Evolutionary conservation across 352 stramenopile genomes (phyloP).

Genomic region (Phytophthora citrophthora): DNA sequence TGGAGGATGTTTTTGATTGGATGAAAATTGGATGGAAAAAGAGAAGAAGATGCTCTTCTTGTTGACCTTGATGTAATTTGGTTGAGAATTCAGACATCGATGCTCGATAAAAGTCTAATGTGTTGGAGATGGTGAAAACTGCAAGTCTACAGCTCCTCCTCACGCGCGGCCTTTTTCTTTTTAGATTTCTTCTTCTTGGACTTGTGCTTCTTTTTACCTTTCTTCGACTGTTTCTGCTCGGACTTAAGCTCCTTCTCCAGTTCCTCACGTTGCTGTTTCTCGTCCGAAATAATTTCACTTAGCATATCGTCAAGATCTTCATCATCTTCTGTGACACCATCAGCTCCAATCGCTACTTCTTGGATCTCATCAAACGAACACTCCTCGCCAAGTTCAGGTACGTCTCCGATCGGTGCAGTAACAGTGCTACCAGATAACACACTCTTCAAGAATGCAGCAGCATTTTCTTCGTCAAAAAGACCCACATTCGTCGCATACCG

Average conservation of each 20-base stretch:
- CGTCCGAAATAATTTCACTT: constrained; percentile 75
- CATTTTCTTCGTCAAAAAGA: constrained; percentile 69
- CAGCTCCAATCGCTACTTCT: constrained; percentile 27
- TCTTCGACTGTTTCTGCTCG: constrained; percentile 45
- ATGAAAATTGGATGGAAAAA: constrained; percentile 5
- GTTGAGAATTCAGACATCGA: too few relatives aligned
- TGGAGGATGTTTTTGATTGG: constrained; percentile 1
- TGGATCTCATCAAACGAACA: constrained; percentile 58
- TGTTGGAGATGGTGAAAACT: neutral
- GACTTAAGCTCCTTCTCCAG: constrained; percentile 57
- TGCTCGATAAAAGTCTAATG: constrained; percentile 7
- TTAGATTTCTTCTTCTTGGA: constrained; percentile 68
- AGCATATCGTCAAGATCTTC: constrained; percentile 71
- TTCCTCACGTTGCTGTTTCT: constrained; percentile 61
- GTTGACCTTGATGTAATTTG: too few relatives aligned
- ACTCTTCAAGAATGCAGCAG: constrained; percentile 57
- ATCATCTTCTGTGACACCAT: constrained; percentile 45
- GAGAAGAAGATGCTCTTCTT: too few relatives aligned
- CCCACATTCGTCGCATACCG: constrained; percentile 78
- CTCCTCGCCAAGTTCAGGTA: constrained; percentile 52
- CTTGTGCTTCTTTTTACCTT: constrained; percentile 54
- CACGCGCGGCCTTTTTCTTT: constrained; percentile 55
- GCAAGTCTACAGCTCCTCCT: constrained; percentile 63
- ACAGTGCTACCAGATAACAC: constrained; percentile 73
- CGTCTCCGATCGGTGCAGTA: constrained; percentile 52